Evolutionary conservation across 495 filamentous ascomycete genomes (phyloP).

Genomic region (Entonaema liquescens): DNA sequence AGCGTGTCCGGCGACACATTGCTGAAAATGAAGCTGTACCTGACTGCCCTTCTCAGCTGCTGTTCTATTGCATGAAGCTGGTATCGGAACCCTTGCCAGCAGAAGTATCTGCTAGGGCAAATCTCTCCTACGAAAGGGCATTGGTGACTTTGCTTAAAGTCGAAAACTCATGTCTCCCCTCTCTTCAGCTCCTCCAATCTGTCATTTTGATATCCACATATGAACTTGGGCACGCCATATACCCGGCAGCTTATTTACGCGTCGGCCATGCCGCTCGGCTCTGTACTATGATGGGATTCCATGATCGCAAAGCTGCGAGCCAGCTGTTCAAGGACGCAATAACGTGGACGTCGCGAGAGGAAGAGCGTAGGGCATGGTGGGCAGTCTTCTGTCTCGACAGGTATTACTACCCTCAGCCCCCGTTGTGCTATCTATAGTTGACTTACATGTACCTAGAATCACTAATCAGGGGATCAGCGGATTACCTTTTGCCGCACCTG

Average conservation of each 20-base stretch:
- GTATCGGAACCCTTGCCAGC: conserved; percentile 42
- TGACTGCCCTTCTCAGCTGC: conserved; percentile 50
- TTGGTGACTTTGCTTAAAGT: conserved; percentile 41
- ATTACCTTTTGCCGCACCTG: conserved; percentile 27
- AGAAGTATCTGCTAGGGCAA: conserved; percentile 48
- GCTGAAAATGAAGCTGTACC: conserved; percentile 43
- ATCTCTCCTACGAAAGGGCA: conserved; percentile 44
- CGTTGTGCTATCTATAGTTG: neutral
- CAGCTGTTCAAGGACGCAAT: conserved; percentile 41
- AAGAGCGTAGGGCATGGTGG: conserved; percentile 40
- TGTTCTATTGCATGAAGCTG: conserved; percentile 59
- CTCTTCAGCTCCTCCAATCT: conserved; percentile 54
- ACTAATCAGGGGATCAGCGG: conserved; percentile 28
- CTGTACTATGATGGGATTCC: conserved; percentile 57
- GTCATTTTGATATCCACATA: conserved; percentile 52
- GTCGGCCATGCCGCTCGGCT: conserved; percentile 53
- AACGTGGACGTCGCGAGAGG: conserved; percentile 36
- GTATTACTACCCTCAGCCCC: conserved; percentile 1
- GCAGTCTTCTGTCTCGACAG: conserved; percentile 39
- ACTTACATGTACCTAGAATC: conserved; percentile 15
- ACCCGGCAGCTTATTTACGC: conserved; percentile 55
- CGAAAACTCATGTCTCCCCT: conserved; percentile 41
- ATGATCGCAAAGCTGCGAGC: conserved; percentile 43
- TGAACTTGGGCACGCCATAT: conserved; percentile 57
- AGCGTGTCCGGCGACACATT: conserved; percentile 45